Conservation (phyloP, 441 rosid genomes). For the Raphanus hybrid region DNA sequence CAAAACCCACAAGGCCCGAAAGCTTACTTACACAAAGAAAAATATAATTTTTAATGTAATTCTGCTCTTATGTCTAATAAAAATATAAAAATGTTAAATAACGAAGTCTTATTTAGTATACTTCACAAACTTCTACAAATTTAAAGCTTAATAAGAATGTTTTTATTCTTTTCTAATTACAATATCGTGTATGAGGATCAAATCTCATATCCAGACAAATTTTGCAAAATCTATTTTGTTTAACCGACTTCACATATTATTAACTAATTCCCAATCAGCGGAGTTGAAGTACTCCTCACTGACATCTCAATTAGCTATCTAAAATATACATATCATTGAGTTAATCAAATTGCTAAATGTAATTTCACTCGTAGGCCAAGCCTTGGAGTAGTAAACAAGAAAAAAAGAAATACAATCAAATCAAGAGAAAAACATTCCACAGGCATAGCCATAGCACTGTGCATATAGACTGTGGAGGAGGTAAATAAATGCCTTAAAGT, state of each 20-base stretch:
- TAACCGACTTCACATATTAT: background rate
- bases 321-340: background rate
- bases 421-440: constrained; percentile 24
- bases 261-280: background rate
- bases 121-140: background rate
- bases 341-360: background rate
- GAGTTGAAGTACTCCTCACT: background rate
- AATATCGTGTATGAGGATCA: background rate
- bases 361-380: background rate
- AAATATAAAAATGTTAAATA: too few relatives aligned
- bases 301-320: background rate
- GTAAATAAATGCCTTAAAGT: constrained; percentile 18
- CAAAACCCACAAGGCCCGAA: too few relatives aligned
- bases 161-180: too few relatives aligned
- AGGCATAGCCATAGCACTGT: constrained; percentile 27
- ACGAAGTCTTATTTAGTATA: background rate
- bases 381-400: background rate
- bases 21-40: too few relatives aligned
- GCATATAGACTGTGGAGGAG: constrained; percentile 28
- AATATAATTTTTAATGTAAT: background rate
- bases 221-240: background rate
- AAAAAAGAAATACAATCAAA: background rate
- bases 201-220: background rate
- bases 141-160: background rate
- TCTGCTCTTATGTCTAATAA: background rate